Evolutionary conservation across 2,329 filamentous ascomycete genomes (phyloP).

Genomic region (Colletotrichum kahawae): DNA sequence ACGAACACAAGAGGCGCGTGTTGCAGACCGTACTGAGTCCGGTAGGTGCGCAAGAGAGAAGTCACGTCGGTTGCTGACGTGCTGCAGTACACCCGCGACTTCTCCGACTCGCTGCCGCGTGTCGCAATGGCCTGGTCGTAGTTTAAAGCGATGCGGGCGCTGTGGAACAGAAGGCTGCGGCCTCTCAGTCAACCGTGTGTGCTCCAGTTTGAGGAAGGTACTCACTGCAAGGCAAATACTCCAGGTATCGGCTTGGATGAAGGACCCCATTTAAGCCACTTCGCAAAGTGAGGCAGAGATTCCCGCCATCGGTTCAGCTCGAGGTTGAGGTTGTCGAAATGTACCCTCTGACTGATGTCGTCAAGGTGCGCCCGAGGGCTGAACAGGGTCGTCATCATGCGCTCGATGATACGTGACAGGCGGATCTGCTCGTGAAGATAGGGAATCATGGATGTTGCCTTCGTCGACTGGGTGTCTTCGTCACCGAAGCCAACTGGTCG

Average conservation of each 20-base stretch:
- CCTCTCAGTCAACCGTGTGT: background rate
- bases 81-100: conserved; percentile 18
- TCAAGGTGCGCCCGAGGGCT: background rate
- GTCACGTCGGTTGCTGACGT: conserved; percentile 26
- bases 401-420: conserved; percentile 24
- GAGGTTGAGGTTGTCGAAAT: conserved; percentile 24
- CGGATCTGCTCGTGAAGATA: conserved; percentile 26
- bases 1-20: conserved; percentile 28
- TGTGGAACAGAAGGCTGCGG: conserved; percentile 25
- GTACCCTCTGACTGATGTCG: background rate
- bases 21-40: conserved; percentile 25
- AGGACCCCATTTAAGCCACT: conserved; percentile 26
- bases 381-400: conserved; percentile 25
- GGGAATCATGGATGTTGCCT: conserved; percentile 17
- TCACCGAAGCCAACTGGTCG: conserved; percentile 27
- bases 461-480: background rate
- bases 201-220: background rate
- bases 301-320: conserved; percentile 26
- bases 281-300: conserved; percentile 19
- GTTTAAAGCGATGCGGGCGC: conserved; percentile 28
- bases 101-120: background rate
- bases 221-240: conserved; percentile 28
- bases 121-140: conserved; percentile 21
- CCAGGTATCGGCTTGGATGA: conserved; percentile 11
- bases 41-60: conserved; percentile 24